Evolutionary conservation across 2,329 filamentous ascomycete genomes (phyloP).

Genomic region (Trichoderma pleuroti): DNA sequence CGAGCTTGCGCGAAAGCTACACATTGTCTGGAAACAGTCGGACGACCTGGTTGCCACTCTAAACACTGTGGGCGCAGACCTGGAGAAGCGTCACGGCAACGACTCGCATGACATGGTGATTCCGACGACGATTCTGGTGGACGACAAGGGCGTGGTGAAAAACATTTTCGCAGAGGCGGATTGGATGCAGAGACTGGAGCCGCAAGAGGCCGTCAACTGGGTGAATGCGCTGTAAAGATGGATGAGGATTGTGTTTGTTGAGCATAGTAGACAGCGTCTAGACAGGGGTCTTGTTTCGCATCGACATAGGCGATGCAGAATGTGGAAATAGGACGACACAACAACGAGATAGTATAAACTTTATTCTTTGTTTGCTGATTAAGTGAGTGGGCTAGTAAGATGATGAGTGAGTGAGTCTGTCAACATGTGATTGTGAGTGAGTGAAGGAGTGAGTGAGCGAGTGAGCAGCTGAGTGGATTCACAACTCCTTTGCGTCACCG

Average conservation of each 20-base stretch:
- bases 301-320: neutral
- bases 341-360: neutral
- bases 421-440: neutral
- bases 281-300: neutral
- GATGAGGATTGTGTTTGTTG: neutral
- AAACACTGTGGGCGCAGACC: conserved; percentile 30
- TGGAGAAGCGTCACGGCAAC: conserved; percentile 35
- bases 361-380: neutral
- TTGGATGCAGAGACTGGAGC: conserved; percentile 37
- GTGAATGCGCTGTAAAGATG: conserved; percentile 26
- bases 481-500: neutral
- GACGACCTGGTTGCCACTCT: conserved; percentile 29
- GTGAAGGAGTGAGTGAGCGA: no score
- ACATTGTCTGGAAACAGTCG: conserved; percentile 34
- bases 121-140: conserved; percentile 39
- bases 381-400: neutral
- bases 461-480: neutral
- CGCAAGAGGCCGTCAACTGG: conserved; percentile 34
- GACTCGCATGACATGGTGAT: conserved; percentile 37
- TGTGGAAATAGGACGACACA: neutral
- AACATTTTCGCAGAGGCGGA: conserved; percentile 38
- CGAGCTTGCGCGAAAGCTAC: conserved; percentile 34
- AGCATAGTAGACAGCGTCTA: neutral
- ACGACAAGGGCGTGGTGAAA: conserved; percentile 33
- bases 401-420: neutral